Evolutionary conservation across 352 stramenopile species (phyloP).

Genomic region (Phytophthora fragariae): DNA sequence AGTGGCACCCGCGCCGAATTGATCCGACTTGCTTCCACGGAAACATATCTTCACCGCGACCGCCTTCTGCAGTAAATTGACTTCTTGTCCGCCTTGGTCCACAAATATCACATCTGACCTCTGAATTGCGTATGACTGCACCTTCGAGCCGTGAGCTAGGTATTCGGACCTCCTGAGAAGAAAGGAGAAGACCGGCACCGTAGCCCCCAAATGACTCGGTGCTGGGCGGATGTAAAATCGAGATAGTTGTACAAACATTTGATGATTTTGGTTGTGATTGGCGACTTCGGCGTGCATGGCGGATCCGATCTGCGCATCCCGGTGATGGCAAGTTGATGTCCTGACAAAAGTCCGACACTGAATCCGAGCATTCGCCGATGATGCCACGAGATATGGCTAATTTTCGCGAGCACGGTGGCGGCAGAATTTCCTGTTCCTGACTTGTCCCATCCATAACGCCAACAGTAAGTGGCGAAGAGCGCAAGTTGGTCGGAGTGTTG

Average conservation of each 20-base stretch:
- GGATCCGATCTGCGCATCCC: background rate
- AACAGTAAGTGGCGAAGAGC: conserved; percentile 12
- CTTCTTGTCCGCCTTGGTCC: background rate
- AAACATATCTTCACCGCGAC: background rate
- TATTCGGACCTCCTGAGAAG: conserved; percentile 5
- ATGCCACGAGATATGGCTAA: conserved; percentile 5
- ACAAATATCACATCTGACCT: conserved; percentile 7
- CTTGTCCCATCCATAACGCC: conserved; percentile 16
- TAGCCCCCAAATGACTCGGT: conserved; percentile 12
- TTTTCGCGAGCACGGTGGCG: background rate
- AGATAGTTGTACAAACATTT: background rate
- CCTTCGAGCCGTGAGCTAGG: background rate
- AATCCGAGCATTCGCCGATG: conserved; percentile 1
- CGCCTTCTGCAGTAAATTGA: background rate
- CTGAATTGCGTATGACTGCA: conserved; percentile 2
- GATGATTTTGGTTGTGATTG: background rate
- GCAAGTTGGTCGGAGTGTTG: conserved; percentile 21
- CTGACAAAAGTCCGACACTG: background rate
- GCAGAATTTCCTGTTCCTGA: conserved; percentile 10
- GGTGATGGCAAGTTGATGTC: background rate
- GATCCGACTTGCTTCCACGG: conserved; percentile 15
- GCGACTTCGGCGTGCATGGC: background rate
- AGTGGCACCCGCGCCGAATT: conserved; percentile 10
- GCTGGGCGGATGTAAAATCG: conserved; percentile 1
- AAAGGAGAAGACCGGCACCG: conserved; percentile 5